Conservation (phyloP, 225 moss, liverwort and hornwort species). For the Anthoceros angustus region DNA sequence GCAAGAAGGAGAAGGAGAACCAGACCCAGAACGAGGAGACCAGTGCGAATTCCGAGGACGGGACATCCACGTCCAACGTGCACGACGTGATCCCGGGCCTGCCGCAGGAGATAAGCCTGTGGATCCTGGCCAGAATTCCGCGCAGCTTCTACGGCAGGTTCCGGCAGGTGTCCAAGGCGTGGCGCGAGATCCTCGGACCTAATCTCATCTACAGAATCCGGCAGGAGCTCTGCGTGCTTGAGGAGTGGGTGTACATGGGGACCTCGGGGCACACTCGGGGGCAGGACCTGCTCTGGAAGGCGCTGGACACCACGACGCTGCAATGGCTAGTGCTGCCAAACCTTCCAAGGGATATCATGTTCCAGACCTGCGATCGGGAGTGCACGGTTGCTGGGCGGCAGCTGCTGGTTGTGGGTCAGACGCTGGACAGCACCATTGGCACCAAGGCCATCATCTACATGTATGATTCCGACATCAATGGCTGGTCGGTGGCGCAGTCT, state of each 20-base stretch:
- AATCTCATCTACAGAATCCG: slow-evolving; percentile 1
- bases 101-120: not conserved
- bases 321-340: not conserved
- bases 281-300: not conserved
- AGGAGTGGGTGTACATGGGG: not conserved
- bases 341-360: not conserved
- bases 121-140: not conserved
- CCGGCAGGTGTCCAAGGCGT: not conserved
- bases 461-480: slow-evolving; percentile 9
- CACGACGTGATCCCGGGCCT: not conserved
- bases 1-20: not conserved
- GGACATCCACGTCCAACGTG: not conserved
- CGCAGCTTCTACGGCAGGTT: not conserved
- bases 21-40: not conserved
- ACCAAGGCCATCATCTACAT: slow-evolving; percentile 10
- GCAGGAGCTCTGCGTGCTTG: not conserved
- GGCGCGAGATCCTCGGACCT: not conserved
- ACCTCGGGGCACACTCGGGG: not conserved
- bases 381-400: not conserved
- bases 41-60: not conserved
- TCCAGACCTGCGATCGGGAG: slow-evolving; percentile 1
- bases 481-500: slow-evolving; percentile 15
- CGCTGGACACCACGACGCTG: not conserved
- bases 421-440: not conserved
- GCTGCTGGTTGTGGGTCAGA: not conserved